Evolutionary conservation across 805 yeast species (phyloP).

Genomic region (Lipomyces yamanashiensis): DNA sequence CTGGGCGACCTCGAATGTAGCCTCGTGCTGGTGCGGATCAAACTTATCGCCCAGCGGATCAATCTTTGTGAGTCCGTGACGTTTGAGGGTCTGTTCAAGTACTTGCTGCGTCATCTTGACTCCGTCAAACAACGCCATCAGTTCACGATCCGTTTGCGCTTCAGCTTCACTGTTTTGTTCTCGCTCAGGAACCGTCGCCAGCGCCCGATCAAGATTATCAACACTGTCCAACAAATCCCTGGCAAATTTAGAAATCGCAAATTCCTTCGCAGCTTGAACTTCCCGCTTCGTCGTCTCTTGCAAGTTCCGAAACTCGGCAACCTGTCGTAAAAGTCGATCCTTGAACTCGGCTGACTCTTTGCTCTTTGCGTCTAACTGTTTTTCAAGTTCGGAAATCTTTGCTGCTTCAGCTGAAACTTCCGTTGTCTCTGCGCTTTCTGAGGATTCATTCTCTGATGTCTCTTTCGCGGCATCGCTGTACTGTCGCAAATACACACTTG

Average conservation of each 20-base stretch:
- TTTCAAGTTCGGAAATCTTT: slow-evolving; percentile 48
- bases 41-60: slow-evolving; percentile 84
- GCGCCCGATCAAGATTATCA: slow-evolving; percentile 88
- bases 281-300: slow-evolving; percentile 91
- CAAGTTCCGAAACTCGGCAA: slow-evolving; percentile 90
- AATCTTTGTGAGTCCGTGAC: slow-evolving; percentile 79
- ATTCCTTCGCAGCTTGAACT: slow-evolving; percentile 82
- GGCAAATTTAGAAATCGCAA: slow-evolving; percentile 90
- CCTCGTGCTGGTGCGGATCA: slow-evolving; percentile 92
- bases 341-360: slow-evolving; percentile 77
- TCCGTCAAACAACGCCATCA: slow-evolving; percentile 81
- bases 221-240: slow-evolving; percentile 86
- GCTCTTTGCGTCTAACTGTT: slow-evolving; percentile 58
- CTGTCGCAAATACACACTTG: not conserved
- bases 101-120: slow-evolving; percentile 87
- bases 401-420: slow-evolving; percentile 29
- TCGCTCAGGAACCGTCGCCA: slow-evolving; percentile 60
- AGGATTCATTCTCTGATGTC: not conserved
- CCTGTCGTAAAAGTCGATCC: slow-evolving; percentile 78
- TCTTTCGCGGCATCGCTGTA: not conserved
- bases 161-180: slow-evolving; percentile 42
- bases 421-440: not conserved
- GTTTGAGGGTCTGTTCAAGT: slow-evolving; percentile 78
- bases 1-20: slow-evolving; percentile 84
- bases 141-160: slow-evolving; percentile 61